phyloP scores from a whole-genome alignment of 2,329 filamentous ascomycete genomes.

The Aspergillus ochraceoroseus region DNA sequence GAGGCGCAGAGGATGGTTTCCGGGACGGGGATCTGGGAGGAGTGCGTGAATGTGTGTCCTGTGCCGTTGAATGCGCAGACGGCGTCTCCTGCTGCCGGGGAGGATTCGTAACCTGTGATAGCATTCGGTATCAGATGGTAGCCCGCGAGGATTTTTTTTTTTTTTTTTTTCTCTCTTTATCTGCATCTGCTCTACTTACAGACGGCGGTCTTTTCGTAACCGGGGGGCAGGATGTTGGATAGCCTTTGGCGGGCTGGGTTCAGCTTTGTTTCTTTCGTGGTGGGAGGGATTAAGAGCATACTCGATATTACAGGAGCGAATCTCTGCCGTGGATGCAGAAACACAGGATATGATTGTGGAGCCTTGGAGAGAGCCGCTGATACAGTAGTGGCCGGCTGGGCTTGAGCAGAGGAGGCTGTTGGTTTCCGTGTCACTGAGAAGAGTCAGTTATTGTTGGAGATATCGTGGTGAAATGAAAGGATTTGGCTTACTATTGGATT shows the following conservation, averaged over 20 bases:
- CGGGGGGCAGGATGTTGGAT: slow-evolving; percentile 14
- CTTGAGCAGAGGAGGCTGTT: slow-evolving; percentile 22
- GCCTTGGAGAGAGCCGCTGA: slow-evolving; percentile 16
- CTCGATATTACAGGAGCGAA: slow-evolving; percentile 21
- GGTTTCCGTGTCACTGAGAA: slow-evolving; percentile 15
- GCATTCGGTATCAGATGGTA: too few relatives aligned
- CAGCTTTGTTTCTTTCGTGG: background rate
- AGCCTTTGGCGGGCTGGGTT: slow-evolving; percentile 16
- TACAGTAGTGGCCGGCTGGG: slow-evolving; percentile 19
- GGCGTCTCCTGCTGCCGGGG: slow-evolving; percentile 17
- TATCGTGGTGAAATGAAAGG: background rate
- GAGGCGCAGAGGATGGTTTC: slow-evolving; percentile 19
- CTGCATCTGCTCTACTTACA: too few relatives aligned
- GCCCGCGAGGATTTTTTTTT: too few relatives aligned
- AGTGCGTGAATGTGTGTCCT: slow-evolving; percentile 18
- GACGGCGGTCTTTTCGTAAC: slow-evolving; percentile 15
- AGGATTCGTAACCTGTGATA: slow-evolving; percentile 17
- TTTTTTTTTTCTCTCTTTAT: too few relatives aligned
- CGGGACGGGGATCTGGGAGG: slow-evolving; percentile 8
- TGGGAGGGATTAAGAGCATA: slow-evolving; percentile 3
- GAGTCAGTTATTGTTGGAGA: slow-evolving; percentile 1
- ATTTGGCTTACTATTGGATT: slow-evolving; percentile 13
- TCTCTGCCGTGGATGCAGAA: slow-evolving; percentile 8
- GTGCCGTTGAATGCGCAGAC: slow-evolving; percentile 29
- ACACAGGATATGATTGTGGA: slow-evolving; percentile 19